These are phyloP conservation scores for Aspergillus wentii DNA, from an alignment of 495 filamentous ascomycete genomes.

Conservation along the genomic window DNA sequence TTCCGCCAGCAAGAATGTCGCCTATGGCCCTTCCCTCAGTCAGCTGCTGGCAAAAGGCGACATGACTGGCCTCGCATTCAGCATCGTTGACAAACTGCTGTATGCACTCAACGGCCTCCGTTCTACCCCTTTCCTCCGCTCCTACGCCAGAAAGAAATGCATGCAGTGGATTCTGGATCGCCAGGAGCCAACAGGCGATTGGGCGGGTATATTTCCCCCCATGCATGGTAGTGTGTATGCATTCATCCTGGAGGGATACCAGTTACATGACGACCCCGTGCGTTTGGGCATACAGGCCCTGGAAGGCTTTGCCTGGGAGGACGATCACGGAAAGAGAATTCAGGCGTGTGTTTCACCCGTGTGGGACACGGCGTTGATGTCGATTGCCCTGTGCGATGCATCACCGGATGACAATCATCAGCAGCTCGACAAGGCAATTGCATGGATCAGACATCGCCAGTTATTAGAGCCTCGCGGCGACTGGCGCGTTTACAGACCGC, in stretches of 20 bases:
- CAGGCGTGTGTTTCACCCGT: slow-evolving; percentile 23
- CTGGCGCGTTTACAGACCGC: slow-evolving; percentile 24
- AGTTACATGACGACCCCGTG: slow-evolving; percentile 9
- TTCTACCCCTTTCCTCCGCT: slow-evolving; percentile 5
- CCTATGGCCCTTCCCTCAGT: no score
- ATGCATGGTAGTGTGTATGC: slow-evolving; percentile 22
- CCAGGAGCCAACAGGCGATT: slow-evolving; percentile 26
- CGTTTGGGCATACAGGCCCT: slow-evolving; percentile 17
- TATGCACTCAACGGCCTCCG: slow-evolving; percentile 15
- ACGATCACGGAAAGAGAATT: slow-evolving; percentile 18
- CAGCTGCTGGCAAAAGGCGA: slow-evolving; percentile 12
- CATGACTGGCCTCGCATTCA: slow-evolving; percentile 17
- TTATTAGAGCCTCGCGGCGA: slow-evolving; percentile 28
- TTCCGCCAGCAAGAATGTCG: slow-evolving; percentile 11
- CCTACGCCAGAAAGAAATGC: slow-evolving; percentile 10
- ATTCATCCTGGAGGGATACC: slow-evolving; percentile 27
- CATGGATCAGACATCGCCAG: slow-evolving; percentile 11
- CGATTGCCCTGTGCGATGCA: slow-evolving; percentile 22
- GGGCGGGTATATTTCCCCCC: slow-evolving; percentile 26
- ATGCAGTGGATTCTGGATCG: slow-evolving; percentile 27
- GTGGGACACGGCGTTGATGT: slow-evolving; percentile 39
- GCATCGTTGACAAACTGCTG: slow-evolving; percentile 19
- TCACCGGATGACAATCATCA: no score
- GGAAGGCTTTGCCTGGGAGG: slow-evolving; percentile 20
- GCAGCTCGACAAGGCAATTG: background rate